Percentiles rank a stretch among this genome's conserved stretches.
These are phyloP conservation scores for Colletotrichum salicis DNA, from an alignment of 2,329 filamentous ascomycete species.

Conservation along the genomic window DNA sequence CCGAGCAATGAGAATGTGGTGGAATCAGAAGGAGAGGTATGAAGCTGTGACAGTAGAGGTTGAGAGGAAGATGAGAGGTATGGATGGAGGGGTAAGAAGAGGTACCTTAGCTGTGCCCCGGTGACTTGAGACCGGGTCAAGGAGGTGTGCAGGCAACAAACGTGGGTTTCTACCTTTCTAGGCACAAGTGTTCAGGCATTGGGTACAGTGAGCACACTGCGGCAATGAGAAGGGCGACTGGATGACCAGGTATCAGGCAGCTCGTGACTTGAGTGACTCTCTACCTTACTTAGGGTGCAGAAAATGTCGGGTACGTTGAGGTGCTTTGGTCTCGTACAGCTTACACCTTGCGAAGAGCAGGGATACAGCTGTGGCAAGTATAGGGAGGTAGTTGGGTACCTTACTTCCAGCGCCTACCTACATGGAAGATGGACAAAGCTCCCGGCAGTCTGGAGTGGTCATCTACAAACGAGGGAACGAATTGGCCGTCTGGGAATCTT, in stretches of 20 bases:
- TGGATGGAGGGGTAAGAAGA: not conserved
- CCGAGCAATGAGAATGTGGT: not conserved
- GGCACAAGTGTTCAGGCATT: not conserved
- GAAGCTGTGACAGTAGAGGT: not conserved
- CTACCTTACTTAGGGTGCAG: not conserved
- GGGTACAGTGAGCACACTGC: not conserved
- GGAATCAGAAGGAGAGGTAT: not conserved
- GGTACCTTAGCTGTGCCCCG: not conserved
- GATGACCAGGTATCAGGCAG: not conserved
- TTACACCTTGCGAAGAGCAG: not conserved
- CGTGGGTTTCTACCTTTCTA: not conserved
- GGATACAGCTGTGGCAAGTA: not conserved
- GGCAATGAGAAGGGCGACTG: not conserved
- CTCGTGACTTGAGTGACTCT: not conserved
- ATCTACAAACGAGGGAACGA: not conserved
- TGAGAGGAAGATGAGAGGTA: not conserved
- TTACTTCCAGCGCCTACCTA: not conserved
- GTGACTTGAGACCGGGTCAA: not conserved
- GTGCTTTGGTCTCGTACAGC: not conserved
- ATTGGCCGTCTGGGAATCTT: not conserved
- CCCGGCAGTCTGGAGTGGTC: not conserved
- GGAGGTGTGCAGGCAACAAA: not conserved
- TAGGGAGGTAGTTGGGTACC: too few relatives aligned
- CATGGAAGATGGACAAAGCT: not conserved
- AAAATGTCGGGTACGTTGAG: not conserved